Evolutionary conservation across 768 basidiomycete genomes (phyloP), one percentile per base, ranked within the genome.

Genomic region (Lentinus brumalis): DNA sequence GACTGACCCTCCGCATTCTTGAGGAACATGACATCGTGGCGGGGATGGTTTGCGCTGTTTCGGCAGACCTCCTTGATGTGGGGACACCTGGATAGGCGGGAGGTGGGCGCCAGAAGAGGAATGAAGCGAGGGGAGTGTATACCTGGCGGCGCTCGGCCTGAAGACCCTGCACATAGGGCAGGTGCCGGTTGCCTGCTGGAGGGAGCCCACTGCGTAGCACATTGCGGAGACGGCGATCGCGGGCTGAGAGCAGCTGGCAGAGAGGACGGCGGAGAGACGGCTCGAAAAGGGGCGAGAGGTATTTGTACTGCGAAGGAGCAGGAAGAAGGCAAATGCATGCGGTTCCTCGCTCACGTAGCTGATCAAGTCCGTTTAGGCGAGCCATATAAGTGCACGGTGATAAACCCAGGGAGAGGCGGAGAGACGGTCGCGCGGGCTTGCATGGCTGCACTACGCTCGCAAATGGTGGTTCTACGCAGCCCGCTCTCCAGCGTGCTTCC

Each of bases 151-250:
- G 58, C 76, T 87, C 73, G 72, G 86, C 78, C 77, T 80, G 78
- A 88, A 92, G 66, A 91, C 88, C 78, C 85, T 89, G 83, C 91
- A 92, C 89, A 93, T 91, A 3, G 89, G 88, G 71, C 91, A 93
- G 60, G 82, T 81, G 59, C 80, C 80, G 49, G 83, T 83, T 26
- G 84, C 81, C 74, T 88, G 85, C 75, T 88, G 86, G 68, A 86
- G 73, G 47, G 89, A 88, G 69, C 86, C 86, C 60, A 84, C 79
- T 57, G 80, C 81, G 74, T 86, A 88, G 76, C 91, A 93, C 91
- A 92, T 92, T 62, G 68, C 72, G 76, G 63, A 14, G 31, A 29
- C 35, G 41, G 38, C 39, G 32, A 18, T 40, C 5, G 66, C 50
- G 50, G 68, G 52, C 59, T 53, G 50, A 58, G 57, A 62, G 64